phyloP scores from a whole-genome alignment of 306 rosid species.

The Crataegus laevigata region DNA sequence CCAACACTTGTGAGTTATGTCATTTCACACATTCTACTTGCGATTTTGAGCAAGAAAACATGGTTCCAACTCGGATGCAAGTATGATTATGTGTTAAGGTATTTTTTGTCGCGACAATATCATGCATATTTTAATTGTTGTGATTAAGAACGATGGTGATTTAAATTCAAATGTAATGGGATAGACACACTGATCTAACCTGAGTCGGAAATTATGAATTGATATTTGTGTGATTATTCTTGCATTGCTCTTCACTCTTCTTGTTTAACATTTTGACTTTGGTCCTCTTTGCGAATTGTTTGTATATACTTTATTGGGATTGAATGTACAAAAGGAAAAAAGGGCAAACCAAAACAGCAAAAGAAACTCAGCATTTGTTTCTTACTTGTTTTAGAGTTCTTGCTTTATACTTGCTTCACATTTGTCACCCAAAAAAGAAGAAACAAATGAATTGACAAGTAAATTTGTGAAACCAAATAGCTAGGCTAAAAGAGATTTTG shows the following conservation, averaged over 20 bases:
- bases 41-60: neutral
- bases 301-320: neutral
- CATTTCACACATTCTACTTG: neutral
- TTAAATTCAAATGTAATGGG: neutral
- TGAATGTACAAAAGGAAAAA: neutral
- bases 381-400: constrained; percentile 22
- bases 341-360: neutral
- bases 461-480: constrained; percentile 4
- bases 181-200: neutral
- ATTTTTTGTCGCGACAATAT: no score
- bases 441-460: neutral
- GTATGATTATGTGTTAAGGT: neutral
- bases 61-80: neutral
- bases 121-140: no score
- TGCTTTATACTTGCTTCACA: constrained; percentile 16
- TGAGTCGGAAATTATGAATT: neutral
- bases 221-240: neutral
- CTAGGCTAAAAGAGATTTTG: neutral
- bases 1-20: neutral
- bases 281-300: neutral
- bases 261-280: neutral
- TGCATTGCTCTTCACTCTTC: neutral
- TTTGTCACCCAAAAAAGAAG: constrained; percentile 24
- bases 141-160: neutral
- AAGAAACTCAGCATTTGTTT: neutral